phyloP scores from a whole-genome alignment of 345 rosid genomes.

The Streptanthus diversifolius region DNA sequence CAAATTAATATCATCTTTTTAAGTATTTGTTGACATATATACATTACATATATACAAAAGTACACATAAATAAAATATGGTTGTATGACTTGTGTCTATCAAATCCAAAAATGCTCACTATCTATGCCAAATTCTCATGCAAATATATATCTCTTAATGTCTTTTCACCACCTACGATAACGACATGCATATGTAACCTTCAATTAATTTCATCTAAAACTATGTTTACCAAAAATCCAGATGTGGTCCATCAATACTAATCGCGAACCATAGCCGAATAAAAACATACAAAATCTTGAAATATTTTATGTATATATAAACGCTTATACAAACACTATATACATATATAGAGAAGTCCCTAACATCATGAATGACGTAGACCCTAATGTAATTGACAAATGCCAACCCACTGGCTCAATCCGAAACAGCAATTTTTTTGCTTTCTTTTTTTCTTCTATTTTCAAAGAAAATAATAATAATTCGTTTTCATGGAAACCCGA shows the following conservation, averaged over 20 bases:
- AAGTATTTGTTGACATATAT: conserved; percentile 10
- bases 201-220: conserved; percentile 15
- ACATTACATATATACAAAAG: neutral
- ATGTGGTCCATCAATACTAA: conserved; percentile 25
- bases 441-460: neutral
- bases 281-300: conserved; percentile 14
- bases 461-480: neutral
- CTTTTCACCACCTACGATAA: conserved; percentile 20
- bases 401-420: conserved; percentile 34
- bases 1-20: conserved; percentile 24
- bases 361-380: conserved; percentile 37
- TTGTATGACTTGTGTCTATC: conserved; percentile 27
- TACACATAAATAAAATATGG: conserved; percentile 27
- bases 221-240: conserved; percentile 12
- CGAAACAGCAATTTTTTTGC: conserved; percentile 33
- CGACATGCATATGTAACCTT: conserved; percentile 17
- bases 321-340: neutral
- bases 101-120: conserved; percentile 8
- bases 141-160: conserved; percentile 16
- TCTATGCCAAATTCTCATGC: conserved; percentile 19
- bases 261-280: conserved; percentile 28
- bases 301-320: neutral
- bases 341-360: neutral
- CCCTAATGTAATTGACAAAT: conserved; percentile 29
- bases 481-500: conserved; percentile 15